Base-by-base conservation (phyloP, 805 yeast species). In the Wickerhamomyces xylosicus region DNA sequence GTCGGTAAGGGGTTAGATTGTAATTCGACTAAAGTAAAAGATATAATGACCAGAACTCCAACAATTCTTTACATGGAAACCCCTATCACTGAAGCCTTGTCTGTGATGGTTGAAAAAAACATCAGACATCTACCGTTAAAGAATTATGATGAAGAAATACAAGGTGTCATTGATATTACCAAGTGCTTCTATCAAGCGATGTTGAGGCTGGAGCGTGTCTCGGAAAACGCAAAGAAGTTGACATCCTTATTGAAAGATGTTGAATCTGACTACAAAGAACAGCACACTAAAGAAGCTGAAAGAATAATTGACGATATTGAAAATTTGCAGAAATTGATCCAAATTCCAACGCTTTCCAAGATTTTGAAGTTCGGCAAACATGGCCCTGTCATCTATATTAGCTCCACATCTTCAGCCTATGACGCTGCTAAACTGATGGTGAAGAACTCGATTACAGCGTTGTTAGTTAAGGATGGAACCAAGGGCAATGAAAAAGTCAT, bases 131-230 rank as follows among this genome's bases (percentile, higher is more conserved):
- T 68, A 37, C 72, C 73, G 1, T 51, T 68, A 4, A 39, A 60
- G 4, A 66, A 66, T 41, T 58, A 55, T n/a, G 36, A 34, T 10
- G 62, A 59, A 3, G 42, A 48, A 3, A 67, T 67, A 25, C 61
- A 58, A n/a, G 72, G 71, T 2, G 60, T 68, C 11, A 48, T 68
- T 20, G 69, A 68, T 47, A 67, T 67, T 27, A 68, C 72, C 4
- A 58, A 66, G 37, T 67, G 73, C 36, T 68, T 67, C 47, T 64
- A 67, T 39, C 70, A 68, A 44, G 72, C 70, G 0, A 62, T 68
- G 66, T 48, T 61, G 3, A 49, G 67, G 36, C 47, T 67, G 19
- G 72, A 68, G 43, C 59, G 62, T 36, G 59, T 67, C 44, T 52
- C 69, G 1, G 42, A 47, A 19, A 66, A 63, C 40, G 66, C 69